Conservation (phyloP, 2,329 filamentous ascomycete species). For the Colletotrichum navitas region DNA sequence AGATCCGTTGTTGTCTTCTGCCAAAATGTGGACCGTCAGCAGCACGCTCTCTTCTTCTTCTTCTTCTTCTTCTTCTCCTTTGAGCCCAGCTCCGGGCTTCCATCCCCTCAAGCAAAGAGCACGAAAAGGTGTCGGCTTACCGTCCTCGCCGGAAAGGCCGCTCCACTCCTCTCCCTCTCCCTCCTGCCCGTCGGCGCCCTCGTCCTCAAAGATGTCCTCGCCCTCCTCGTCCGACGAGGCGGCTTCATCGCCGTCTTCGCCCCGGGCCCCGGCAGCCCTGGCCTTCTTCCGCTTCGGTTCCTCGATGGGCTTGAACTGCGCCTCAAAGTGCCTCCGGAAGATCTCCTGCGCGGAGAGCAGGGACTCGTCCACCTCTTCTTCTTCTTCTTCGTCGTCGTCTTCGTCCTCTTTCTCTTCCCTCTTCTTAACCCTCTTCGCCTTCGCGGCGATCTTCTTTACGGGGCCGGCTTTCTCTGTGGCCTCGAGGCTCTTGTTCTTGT, state of each 20-base stretch:
- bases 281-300: conserved; percentile 48
- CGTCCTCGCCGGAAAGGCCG: conserved; percentile 69
- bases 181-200: conserved; percentile 49
- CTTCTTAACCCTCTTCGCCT: conserved; percentile 1
- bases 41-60: neutral
- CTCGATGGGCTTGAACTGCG: conserved; percentile 81
- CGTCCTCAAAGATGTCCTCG: conserved; percentile 42
- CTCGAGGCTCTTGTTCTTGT: neutral
- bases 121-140: conserved; percentile 10
- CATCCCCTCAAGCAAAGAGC: neutral
- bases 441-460: neutral
- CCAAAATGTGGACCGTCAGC: neutral
- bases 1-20: conserved; percentile 44
- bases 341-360: conserved; percentile 71
- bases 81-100: neutral
- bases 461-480: neutral
- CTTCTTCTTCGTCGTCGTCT: neutral
- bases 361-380: conserved; percentile 57
- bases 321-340: conserved; percentile 88
- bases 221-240: conserved; percentile 47
- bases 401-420: too few species aligned
- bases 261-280: conserved; percentile 43
- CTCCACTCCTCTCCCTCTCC: conserved; percentile 69
- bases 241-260: conserved; percentile 45
- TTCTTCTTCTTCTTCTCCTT: neutral